Evolutionary conservation across 2,329 filamentous ascomycete species (phyloP), one percentile per base, ranked within the genome.

Genomic region (Clonostachys sp.): DNA sequence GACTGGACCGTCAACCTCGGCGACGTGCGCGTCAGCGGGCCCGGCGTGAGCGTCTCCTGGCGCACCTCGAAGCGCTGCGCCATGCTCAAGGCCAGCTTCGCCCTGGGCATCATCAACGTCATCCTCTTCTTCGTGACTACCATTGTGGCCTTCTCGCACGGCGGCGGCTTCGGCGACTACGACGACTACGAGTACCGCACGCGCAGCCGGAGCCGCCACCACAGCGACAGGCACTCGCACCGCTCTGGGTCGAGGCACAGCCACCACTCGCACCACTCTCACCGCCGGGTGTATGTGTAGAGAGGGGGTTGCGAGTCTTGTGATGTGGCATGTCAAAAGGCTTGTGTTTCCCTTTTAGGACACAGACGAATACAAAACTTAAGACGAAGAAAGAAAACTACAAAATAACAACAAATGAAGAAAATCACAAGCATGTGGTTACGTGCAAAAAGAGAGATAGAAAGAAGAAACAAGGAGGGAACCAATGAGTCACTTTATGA

Each of bases 71-170:
- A 92, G 75, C 81, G 83, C 6, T 97, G 92, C 70, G 81, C 86
- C 44, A 94, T 96, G 89, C 81, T 96, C 61, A 97, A 96, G 79
- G 87, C 91, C 1, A 79, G 76, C 55, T 97, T 90, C 69, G 92
- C 90, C 4, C 84, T 96, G 56, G 90, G 81, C 44, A 96, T 97
- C 65, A 95, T 96, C 78, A 89, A 94, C 65, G 73, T 75, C 55
- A 72, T 94, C 53, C 85, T 91, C 63, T 96, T 95, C 70, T 84
- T 86, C 64, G 73, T 86, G 61, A 94, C 89, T 5, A 79, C 82
- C 45, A 68, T 92, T 30, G 73, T 94, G 41, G 89, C 91, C 24
- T 78, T 73, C 54, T 63, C 75, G 55, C 78, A 72, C 66, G 85
- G 70, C 62, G 74, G 68, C 50, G 60, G 66, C 41, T 71, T 74